Conservation (phyloP, 768 basidiomycete genomes). For the Cantharellus cinnabarinus region DNA sequence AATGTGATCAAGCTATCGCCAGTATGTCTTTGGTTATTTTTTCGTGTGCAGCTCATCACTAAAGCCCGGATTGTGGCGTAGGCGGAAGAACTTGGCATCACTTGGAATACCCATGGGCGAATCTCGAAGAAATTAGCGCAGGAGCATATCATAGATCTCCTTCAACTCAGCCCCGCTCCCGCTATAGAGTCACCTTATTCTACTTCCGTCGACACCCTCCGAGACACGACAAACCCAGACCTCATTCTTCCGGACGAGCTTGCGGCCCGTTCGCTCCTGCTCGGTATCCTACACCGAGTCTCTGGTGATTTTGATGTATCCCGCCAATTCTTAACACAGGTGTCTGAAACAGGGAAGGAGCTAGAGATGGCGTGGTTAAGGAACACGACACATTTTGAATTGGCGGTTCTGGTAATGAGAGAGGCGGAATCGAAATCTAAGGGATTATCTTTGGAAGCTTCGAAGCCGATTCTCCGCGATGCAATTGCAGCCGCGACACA, state of each 20-base stretch:
- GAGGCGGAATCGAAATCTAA: neutral
- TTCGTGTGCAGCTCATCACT: too few relatives aligned
- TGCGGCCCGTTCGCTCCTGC: slow-evolving; percentile 1
- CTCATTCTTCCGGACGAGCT: slow-evolving; percentile 7
- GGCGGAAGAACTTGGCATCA: slow-evolving; percentile 45
- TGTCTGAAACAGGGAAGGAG: neutral
- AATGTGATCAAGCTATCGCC: slow-evolving; percentile 42
- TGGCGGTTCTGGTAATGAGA: slow-evolving; percentile 7
- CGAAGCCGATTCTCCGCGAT: neutral
- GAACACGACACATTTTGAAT: slow-evolving; percentile 7
- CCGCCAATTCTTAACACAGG: slow-evolving; percentile 2
- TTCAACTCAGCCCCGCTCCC: slow-evolving; percentile 28
- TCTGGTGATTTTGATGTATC: neutral
- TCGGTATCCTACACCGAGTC: slow-evolving; percentile 6
- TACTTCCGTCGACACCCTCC: neutral
- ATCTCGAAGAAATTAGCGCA: slow-evolving; percentile 32
- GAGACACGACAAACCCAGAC: neutral
- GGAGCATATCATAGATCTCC: slow-evolving; percentile 37
- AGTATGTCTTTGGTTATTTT: neutral
- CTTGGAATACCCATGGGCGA: slow-evolving; percentile 64
- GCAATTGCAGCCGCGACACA: slow-evolving; percentile 1
- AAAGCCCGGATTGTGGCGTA: neutral
- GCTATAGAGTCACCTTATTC: slow-evolving; percentile 10
- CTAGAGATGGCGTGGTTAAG: slow-evolving; percentile 2
- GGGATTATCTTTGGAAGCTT: neutral